Conservation (phyloP, 2,329 filamentous ascomycete genomes). For the Samsoniella hepiali region DNA sequence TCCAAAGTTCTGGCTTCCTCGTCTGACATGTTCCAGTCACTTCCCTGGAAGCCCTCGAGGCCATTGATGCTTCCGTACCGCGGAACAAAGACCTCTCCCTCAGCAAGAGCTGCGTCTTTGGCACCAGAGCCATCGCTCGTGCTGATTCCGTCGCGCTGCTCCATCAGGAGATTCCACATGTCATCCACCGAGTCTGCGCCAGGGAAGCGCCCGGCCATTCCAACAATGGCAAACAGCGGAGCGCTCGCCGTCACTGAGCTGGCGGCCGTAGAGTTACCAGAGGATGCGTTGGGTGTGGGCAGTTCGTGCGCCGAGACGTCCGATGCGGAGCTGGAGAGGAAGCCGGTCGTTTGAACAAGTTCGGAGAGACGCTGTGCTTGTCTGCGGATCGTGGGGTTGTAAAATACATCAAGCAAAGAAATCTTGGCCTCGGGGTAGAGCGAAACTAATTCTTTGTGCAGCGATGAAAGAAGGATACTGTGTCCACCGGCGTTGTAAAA, state of each 20-base stretch:
- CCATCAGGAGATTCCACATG: slow-evolving; percentile 23
- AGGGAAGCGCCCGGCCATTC: slow-evolving; percentile 41
- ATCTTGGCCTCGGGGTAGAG: neutral
- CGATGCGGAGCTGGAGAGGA: neutral
- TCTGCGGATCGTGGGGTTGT: neutral
- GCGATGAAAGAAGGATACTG: slow-evolving; percentile 1
- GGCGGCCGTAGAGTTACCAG: neutral
- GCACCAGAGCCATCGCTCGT: slow-evolving; percentile 24
- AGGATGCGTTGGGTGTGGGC: neutral
- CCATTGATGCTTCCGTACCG: slow-evolving; percentile 8
- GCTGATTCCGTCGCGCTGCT: slow-evolving; percentile 27
- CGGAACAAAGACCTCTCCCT: slow-evolving; percentile 4
- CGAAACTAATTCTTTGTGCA: neutral
- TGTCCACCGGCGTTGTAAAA: slow-evolving; percentile 11
- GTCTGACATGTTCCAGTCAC: slow-evolving; percentile 9
- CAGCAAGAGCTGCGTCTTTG: neutral
- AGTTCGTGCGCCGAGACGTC: neutral
- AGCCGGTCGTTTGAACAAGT: neutral
- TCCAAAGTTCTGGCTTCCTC: neutral
- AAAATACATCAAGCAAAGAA: slow-evolving; percentile 1
- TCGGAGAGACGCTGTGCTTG: neutral
- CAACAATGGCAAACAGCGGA: slow-evolving; percentile 41
- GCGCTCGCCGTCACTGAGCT: neutral
- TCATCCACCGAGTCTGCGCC: slow-evolving; percentile 26
- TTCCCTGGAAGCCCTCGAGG: neutral